These are phyloP conservation scores for Phytopythium litorale DNA, from an alignment of 352 stramenopile species.

Conservation along the genomic window DNA sequence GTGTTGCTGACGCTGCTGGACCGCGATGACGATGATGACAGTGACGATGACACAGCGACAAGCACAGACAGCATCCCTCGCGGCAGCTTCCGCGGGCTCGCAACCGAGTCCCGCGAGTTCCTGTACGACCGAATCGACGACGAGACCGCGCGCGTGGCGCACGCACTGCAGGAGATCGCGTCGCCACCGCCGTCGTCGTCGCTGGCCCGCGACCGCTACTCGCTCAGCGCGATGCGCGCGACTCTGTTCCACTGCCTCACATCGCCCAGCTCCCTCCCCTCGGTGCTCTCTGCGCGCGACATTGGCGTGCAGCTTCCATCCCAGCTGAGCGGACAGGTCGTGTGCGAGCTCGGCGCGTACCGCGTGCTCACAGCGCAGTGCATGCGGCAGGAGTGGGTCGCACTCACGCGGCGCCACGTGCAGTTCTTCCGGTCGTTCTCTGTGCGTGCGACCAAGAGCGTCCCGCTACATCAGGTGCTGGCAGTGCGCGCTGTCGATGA, in stretches of 20 bases:
- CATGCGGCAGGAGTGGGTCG: slow-evolving; percentile 72
- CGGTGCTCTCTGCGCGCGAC: slow-evolving; percentile 36
- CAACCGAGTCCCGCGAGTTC: slow-evolving; percentile 61
- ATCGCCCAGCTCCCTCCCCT: slow-evolving; percentile 37
- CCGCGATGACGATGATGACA: slow-evolving; percentile 10
- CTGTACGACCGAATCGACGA: slow-evolving; percentile 60
- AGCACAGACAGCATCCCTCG: slow-evolving; percentile 5
- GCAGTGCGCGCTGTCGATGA: slow-evolving; percentile 31
- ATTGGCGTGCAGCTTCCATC: slow-evolving; percentile 58
- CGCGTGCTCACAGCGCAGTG: slow-evolving; percentile 42
- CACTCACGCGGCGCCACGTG: slow-evolving; percentile 50
- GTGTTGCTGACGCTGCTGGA: slow-evolving; percentile 37
- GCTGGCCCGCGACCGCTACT: slow-evolving; percentile 4
- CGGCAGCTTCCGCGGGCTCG: slow-evolving; percentile 38
- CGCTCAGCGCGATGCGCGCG: slow-evolving; percentile 10
- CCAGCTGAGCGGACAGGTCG: slow-evolving; percentile 52
- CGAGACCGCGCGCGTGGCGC: slow-evolving; percentile 45
- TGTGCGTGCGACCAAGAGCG: slow-evolving; percentile 27
- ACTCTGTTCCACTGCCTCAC: slow-evolving; percentile 63
- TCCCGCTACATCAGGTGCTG: slow-evolving; percentile 47
- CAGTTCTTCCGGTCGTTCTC: slow-evolving; percentile 71
- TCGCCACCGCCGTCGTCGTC: slow-evolving; percentile 4
- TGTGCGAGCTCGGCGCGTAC: slow-evolving; percentile 57
- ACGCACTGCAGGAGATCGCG: slow-evolving; percentile 35
- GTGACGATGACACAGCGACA: slow-evolving; percentile 9